Conservation (phyloP, 2,329 filamentous ascomycete species). For the Diplodia seriata region DNA sequence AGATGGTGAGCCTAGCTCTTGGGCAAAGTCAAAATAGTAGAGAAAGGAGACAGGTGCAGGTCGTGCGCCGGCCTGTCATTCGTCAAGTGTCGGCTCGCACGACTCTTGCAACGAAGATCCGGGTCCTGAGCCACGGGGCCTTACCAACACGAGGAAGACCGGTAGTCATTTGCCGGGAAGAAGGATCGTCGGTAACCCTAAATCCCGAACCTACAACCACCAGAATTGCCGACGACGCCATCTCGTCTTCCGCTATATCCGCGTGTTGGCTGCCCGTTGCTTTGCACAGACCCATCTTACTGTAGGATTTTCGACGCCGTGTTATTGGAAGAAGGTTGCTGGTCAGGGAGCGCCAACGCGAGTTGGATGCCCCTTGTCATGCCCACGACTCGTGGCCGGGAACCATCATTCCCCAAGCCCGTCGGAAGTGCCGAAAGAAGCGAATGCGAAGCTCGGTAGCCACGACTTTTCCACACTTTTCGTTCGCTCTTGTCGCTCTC, state of each 20-base stretch:
- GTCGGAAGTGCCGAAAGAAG: neutral
- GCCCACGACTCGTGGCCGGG: neutral
- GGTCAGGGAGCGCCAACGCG: neutral
- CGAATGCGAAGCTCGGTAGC: neutral
- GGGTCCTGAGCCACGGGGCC: constrained; percentile 4
- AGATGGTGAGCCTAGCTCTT: neutral
- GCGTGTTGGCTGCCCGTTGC: constrained; percentile 1
- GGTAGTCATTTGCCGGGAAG: constrained; percentile 18
- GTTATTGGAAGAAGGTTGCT: neutral
- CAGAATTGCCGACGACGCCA: neutral
- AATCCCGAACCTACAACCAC: constrained; percentile 1
- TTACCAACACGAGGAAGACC: neutral
- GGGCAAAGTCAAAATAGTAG: constrained; percentile 14
- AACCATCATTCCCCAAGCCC: neutral
- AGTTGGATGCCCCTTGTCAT: neutral
- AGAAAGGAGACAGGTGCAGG: neutral
- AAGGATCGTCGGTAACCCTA: constrained; percentile 19
- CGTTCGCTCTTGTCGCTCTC: neutral
- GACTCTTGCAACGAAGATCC: constrained; percentile 9
- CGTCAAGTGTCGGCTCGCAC: constrained; percentile 1
- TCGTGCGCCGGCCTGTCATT: neutral
- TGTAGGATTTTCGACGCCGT: neutral
- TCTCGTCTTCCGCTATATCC: neutral
- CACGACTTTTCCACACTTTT: too few species aligned
- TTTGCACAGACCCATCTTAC: neutral